phyloP scores from a whole-genome alignment of 345 rosid genomes.

The Melaleuca quinquenervia region DNA sequence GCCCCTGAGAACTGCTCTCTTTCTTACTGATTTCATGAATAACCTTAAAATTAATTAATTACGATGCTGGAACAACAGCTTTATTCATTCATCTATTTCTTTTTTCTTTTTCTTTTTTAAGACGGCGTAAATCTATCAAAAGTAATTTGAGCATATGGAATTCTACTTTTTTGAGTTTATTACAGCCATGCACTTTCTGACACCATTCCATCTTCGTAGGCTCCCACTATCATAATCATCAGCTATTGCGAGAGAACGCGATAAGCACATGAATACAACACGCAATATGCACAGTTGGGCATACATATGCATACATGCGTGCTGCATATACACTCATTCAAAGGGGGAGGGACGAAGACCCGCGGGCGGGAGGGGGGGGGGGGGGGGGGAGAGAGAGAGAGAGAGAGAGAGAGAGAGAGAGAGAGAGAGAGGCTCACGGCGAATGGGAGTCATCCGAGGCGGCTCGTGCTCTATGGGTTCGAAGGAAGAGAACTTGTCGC shows the following conservation, averaged over 20 bases:
- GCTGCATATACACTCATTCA: background rate
- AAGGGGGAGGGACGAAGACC: background rate
- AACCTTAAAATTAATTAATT: background rate
- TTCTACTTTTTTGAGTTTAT: background rate
- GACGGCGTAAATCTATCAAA: background rate
- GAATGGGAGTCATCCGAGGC: conserved; percentile 68
- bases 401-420: background rate
- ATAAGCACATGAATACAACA: background rate
- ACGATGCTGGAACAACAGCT: background rate
- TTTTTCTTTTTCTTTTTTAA: background rate
- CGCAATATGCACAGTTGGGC: background rate
- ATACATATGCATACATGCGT: background rate
- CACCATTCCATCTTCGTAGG: background rate
- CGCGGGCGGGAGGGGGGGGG: background rate
- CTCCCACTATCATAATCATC: background rate
- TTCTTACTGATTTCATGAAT: background rate
- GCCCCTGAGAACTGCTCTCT: background rate
- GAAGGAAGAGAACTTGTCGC: conserved; percentile 26
- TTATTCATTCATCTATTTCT: background rate
- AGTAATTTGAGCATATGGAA: background rate
- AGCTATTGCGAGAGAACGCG: background rate
- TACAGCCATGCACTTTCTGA: background rate
- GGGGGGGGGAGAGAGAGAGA: background rate
- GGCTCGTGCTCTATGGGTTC: conserved; percentile 44
- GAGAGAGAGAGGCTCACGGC: conserved; percentile 39